Evolutionary conservation across 73 alveolate species (phyloP), one percentile per base, ranked within the genome.

Genomic region (Paramecium primaurelia): DNA sequence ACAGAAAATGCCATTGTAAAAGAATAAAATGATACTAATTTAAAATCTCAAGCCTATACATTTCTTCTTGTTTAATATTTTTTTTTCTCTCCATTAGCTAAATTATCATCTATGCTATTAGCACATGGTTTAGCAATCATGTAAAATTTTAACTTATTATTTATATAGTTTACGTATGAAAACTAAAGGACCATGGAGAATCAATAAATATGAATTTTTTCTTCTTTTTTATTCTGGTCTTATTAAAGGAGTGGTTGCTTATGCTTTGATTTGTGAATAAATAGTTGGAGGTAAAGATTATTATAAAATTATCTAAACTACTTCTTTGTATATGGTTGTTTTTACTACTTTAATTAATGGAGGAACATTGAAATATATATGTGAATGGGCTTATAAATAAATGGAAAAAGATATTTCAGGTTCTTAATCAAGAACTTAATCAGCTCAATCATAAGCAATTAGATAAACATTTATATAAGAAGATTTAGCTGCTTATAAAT

Each of bases 241-340:
- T 11, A 96, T 96, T 73, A 95, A 98, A 94, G 99, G 99, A 11
- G 98, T 97, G 18, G 96, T 96, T 44, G 98, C 99, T 10, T 94
- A 92, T 96, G 99, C 99, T 0, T 92, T 96, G 22, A 86, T 97
- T 0, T 92, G 77, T 36, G 87, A 73, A 73, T 34, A 73, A 16
- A 14, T 3, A 6, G 30, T 40, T 4, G 59, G 59, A 16, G 87
- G 59, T 3, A 16, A 12, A 4, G 59, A 59, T 38, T 45, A 73
- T 44, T 64, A 58, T 28, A 25, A 87, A 60, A 47, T 71, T 14
- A 71, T 89, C 20, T 71, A 89, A 73, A 71, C 86, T 26, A 89
- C 94, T 40, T 36, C 92, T 45, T 34, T 89, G n/a, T 71, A 58
- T 30, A 89, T 71, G 38, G 94, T 89, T 14, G 51, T 71, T 1